phyloP scores from a whole-genome alignment of 371 early-diverging fungal species.

The Apophysomyces trapeziformis region DNA sequence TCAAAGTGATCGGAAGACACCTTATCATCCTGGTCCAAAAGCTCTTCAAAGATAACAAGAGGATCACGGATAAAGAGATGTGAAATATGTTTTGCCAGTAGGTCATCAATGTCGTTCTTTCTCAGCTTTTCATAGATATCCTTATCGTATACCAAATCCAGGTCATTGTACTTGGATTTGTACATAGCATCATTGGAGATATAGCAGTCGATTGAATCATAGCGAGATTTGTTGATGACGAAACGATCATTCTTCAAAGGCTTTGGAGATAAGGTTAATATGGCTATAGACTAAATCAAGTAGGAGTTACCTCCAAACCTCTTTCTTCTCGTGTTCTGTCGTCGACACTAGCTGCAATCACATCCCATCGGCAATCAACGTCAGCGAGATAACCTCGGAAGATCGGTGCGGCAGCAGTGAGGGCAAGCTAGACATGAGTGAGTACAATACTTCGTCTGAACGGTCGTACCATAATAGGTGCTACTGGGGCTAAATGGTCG shows the following conservation, averaged over 20 bases:
- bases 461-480: constrained; percentile 83
- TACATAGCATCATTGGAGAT: constrained; percentile 78
- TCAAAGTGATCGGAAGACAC: constrained; percentile 94
- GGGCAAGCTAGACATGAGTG: constrained; percentile 65
- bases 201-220: constrained; percentile 95
- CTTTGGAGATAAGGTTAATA: constrained; percentile 31
- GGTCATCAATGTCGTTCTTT: constrained; percentile 83
- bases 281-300: background rate
- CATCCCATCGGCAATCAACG: constrained; percentile 98
- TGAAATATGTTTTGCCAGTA: constrained; percentile 92
- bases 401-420: constrained; percentile 95
- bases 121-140: constrained; percentile 76
- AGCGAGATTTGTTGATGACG: constrained; percentile 96
- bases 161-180: constrained; percentile 95
- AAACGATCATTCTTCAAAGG: constrained; percentile 72
- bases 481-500: constrained; percentile 94
- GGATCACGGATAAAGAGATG: constrained; percentile 99
- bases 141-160: constrained; percentile 82
- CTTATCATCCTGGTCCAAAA: constrained; percentile 86
- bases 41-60: constrained; percentile 92
- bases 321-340: constrained; percentile 96
- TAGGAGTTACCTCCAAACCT: constrained; percentile 67
- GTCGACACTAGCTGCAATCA: constrained; percentile 94
- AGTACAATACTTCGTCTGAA: background rate
- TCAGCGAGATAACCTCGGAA: constrained; percentile 95